A percentile compares a stretch with the other conserved stretches of the same genome.
Evolutionary conservation across 352 stramenopile genomes (phyloP).

Genomic region (Globisporangium solare): DNA sequence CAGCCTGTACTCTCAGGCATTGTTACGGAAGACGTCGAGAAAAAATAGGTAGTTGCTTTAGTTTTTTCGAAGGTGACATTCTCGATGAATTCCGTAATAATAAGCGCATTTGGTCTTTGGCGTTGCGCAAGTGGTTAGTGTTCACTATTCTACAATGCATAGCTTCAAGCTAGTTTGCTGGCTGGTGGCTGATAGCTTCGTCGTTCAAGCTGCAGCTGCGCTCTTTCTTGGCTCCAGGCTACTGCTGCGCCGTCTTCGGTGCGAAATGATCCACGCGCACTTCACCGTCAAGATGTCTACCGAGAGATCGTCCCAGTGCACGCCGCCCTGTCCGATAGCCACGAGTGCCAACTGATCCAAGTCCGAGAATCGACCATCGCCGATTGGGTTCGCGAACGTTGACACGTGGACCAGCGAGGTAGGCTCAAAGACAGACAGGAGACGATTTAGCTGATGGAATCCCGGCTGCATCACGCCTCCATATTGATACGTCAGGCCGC

Average conservation of each 20-base stretch:
- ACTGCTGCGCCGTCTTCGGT: conserved; percentile 8
- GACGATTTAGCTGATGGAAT: conserved; percentile 64
- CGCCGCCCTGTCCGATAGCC: conserved; percentile 1
- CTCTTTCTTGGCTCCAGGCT: conserved; percentile 13
- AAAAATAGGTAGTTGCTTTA: too few relatives aligned
- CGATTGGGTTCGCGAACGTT: conserved; percentile 11
- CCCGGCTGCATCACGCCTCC: conserved; percentile 57
- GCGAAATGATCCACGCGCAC: conserved; percentile 21
- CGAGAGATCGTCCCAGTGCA: conserved; percentile 14
- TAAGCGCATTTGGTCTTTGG: too few relatives aligned
- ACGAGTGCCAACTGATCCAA: conserved; percentile 9
- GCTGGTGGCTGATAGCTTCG: too few relatives aligned
- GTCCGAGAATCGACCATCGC: conserved; percentile 19
- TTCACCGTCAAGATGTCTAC: conserved; percentile 12
- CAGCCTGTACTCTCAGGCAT: too few relatives aligned
- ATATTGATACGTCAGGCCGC: conserved; percentile 38
- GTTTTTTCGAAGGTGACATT: too few relatives aligned
- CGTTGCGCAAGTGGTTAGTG: too few relatives aligned
- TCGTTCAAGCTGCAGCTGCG: conserved; percentile 9
- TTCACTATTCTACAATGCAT: too few relatives aligned
- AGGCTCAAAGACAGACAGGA: conserved; percentile 40
- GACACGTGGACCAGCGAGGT: conserved; percentile 8
- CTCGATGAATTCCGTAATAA: too few relatives aligned
- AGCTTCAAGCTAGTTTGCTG: too few relatives aligned
- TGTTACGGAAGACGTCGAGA: too few relatives aligned